phyloP scores from a whole-genome alignment of 1,139 yeast species.

The Diutina ranongensis region DNA sequence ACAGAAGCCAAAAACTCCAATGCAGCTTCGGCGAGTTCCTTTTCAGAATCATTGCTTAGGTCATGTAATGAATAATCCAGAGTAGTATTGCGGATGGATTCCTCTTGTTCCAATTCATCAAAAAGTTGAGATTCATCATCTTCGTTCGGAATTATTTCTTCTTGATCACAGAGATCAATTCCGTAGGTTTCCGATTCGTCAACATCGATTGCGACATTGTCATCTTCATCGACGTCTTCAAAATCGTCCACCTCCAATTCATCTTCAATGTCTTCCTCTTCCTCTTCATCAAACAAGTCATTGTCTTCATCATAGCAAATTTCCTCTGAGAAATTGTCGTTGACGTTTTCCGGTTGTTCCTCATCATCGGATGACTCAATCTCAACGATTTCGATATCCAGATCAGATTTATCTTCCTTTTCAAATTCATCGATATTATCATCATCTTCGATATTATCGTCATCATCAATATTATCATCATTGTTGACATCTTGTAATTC shows the following conservation, averaged over 20 bases:
- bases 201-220: constrained; percentile 3
- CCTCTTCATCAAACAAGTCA: constrained; percentile 8
- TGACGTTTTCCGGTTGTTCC: too few species aligned
- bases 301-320: too few species aligned
- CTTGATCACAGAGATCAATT: too few species aligned
- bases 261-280: background rate
- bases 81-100: too few species aligned
- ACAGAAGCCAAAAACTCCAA: background rate
- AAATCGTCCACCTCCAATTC: constrained; percentile 8
- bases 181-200: background rate
- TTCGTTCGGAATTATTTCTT: background rate
- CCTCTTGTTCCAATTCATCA: background rate
- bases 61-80: too few species aligned
- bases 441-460: background rate
- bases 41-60: too few species aligned
- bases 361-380: background rate
- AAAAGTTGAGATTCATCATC: background rate
- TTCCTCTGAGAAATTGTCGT: too few species aligned
- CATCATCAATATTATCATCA: background rate
- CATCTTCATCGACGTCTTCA: constrained; percentile 8
- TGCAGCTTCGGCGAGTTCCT: background rate
- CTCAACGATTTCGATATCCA: constrained; percentile 7
- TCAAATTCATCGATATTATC: constrained; percentile 1
- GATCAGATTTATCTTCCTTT: constrained; percentile 7
- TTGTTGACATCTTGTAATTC: background rate